Percentiles rank a stretch among this genome's conserved stretches.
Conservation (phyloP, 1,139 yeast species). For the Meyerozyma sp. region DNA sequence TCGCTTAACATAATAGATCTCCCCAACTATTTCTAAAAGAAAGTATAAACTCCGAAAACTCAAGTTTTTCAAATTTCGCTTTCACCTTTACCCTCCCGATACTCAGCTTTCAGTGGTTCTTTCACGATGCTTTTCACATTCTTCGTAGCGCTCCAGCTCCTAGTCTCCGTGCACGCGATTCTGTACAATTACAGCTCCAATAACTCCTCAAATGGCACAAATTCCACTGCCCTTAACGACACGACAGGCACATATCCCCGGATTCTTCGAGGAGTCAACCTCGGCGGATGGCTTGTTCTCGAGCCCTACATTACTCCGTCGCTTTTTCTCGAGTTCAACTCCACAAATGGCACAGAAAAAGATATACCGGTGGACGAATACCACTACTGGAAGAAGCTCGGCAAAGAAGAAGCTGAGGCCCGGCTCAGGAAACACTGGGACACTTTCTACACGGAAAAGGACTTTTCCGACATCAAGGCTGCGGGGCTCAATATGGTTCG, state of each 20-base stretch:
- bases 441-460: slow-evolving; percentile 49
- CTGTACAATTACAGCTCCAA: slow-evolving; percentile 7
- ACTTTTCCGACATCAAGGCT: slow-evolving; percentile 41
- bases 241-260: neutral
- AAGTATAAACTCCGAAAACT: no score
- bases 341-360: slow-evolving; percentile 19
- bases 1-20: no score
- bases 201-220: slow-evolving; percentile 8
- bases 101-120: neutral
- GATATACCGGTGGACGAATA: slow-evolving; percentile 57
- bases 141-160: neutral
- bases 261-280: slow-evolving; percentile 40
- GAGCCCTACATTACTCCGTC: slow-evolving; percentile 67
- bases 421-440: slow-evolving; percentile 50
- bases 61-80: no score
- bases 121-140: neutral
- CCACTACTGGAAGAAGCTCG: slow-evolving; percentile 44
- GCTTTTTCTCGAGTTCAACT: slow-evolving; percentile 37
- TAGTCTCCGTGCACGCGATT: neutral
- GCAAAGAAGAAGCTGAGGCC: slow-evolving; percentile 34
- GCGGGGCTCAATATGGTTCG: slow-evolving; percentile 58
- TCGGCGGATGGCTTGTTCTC: slow-evolving; percentile 65
- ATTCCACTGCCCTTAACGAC: slow-evolving; percentile 17
- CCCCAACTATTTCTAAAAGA: no score
- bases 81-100: no score